Base-by-base conservation (phyloP, 805 yeast species). In the Pichia manshurica region DNA sequence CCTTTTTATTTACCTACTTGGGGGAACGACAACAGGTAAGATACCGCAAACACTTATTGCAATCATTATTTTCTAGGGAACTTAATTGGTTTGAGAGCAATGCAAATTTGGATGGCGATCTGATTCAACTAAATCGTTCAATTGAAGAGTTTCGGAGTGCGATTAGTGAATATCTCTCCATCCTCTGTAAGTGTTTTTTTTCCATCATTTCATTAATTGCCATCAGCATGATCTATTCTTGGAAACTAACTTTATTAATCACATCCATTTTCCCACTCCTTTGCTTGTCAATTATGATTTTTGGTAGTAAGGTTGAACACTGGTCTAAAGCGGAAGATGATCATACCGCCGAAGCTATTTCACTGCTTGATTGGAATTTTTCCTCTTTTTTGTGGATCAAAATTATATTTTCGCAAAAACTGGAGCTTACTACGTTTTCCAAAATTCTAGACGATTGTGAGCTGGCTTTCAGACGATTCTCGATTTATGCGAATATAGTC, bases 241-340 rank as follows among this genome's bases (percentile, higher is more conserved):
- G 97, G 97, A 74, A 86, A 3, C 71, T 93, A 10, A 86, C 97
- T 0, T 65, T 93, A 22, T 76, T 93, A 1, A 78, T 84, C n/a
- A 58, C 91, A 49, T 82, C 87, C 1, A 73, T 84, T 3, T 55
- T 87, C 4, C 99, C 99, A 0, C 31, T 89, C 0, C 76, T 91
- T 48, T 71, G 71, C 0, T 8, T 72, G 0, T 52, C 75, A 3
- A 79, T 84, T 1, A 63, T 68, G 33, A 32, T 72, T 0, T 75
- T 83, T 48, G 79, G 89, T 0, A 68, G 59, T 15, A 59, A 73
- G 31, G 74, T 84, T 13, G 77, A 74, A 44, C 68, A 61, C 31
- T 72, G 68, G 52, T 73, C 87, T 1, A 58, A 62, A 3, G 43
- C 53, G 17, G 93, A 89, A 56, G 91, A 93, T 61, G 54, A 55